A percentile compares a stretch with the other conserved stretches of the same genome.
Conservation (phyloP, 108 stramenopile species). For the Fistulifera pelliculosa region DNA sequence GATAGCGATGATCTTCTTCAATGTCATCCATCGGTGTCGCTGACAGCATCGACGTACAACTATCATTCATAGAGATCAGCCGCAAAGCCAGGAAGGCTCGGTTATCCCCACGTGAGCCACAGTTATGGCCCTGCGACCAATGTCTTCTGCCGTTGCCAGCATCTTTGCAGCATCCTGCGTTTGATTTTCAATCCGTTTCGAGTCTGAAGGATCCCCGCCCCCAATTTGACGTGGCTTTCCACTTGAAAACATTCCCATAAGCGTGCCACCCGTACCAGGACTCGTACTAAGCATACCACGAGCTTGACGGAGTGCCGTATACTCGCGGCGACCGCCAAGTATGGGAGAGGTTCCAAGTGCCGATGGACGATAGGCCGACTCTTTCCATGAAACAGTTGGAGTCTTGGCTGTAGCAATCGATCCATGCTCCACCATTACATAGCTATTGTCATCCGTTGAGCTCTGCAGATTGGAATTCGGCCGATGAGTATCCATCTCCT, state of each 20-base stretch:
- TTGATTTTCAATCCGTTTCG: slow-evolving; percentile 38
- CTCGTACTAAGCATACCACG: slow-evolving; percentile 83
- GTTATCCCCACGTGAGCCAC: slow-evolving; percentile 83
- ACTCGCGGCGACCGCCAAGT: slow-evolving; percentile 7
- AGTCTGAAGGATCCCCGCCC: slow-evolving; percentile 6
- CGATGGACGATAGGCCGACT: too few relatives aligned
- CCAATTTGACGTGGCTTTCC: slow-evolving; percentile 13
- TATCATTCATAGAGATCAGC: slow-evolving; percentile 29
- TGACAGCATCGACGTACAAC: slow-evolving; percentile 35
- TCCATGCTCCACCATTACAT: slow-evolving; percentile 77
- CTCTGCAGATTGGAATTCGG: slow-evolving; percentile 1
- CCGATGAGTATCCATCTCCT: slow-evolving; percentile 7
- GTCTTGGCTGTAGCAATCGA: slow-evolving; percentile 2
- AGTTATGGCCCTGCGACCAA: slow-evolving; percentile 76
- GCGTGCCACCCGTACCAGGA: slow-evolving; percentile 79
- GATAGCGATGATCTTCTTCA: slow-evolving; percentile 35
- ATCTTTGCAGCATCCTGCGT: slow-evolving; percentile 55
- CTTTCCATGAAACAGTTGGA: too few relatives aligned
- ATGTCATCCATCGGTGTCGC: slow-evolving; percentile 68
- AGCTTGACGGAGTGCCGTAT: slow-evolving; percentile 19
- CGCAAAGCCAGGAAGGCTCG: slow-evolving; percentile 80
- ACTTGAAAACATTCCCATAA: slow-evolving; percentile 54
- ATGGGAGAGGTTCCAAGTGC: neutral
- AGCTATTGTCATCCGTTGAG: slow-evolving; percentile 46
- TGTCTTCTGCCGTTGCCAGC: slow-evolving; percentile 78